Evolutionary conservation across 441 rosid genomes (phyloP), one percentile per base, ranked within the genome.

Genomic region (Euphorbia schlechtendalii): DNA sequence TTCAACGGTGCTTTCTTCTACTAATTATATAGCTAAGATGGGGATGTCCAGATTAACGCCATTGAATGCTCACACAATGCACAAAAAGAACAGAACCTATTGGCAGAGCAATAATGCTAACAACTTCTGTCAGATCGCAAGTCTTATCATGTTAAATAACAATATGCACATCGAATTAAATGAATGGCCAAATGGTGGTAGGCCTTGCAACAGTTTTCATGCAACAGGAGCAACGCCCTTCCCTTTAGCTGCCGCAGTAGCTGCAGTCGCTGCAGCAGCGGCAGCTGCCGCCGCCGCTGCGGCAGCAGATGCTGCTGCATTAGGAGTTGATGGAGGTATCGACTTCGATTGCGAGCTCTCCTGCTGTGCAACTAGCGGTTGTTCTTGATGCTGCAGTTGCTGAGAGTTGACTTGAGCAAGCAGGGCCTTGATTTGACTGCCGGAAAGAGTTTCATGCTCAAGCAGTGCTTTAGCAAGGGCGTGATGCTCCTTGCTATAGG

Each of bases 401-500:
- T 86, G 84, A 60, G 88, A 74, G 60, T 79, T 83, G 56, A 90
- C 74, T 71, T 86, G 83, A 0, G 83, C 74, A 63, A 93, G 92
- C 59, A 93, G 64, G 63, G 81, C 75, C 64, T 83, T 89, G 55
- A 93, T 90, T 83, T 93, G 92, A 64, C 60, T 80, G 25, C 99
- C 96, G 0, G 87, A 40, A n/a, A 93, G 85, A 0, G 97, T 93
- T 77, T 90, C 97, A 0, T 86, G 82, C 73, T 86, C 81, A 7
- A 93, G 93, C 80, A 93, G 79, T 27, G 92, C 96, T 73, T 78
- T 83, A 4, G 96, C 99, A 3, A 93, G 92, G 15, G 90, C 90
- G 28, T 88, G 80, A 59, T 76, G 97, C 80, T 93, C 96, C 82
- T 86, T 89, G 79, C 76, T 75, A 69, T 73, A 76, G 52, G 83